These are phyloP conservation scores for Rhizopogon salebrosus DNA, from an alignment of 768 basidiomycete species.

Conservation along the genomic window DNA sequence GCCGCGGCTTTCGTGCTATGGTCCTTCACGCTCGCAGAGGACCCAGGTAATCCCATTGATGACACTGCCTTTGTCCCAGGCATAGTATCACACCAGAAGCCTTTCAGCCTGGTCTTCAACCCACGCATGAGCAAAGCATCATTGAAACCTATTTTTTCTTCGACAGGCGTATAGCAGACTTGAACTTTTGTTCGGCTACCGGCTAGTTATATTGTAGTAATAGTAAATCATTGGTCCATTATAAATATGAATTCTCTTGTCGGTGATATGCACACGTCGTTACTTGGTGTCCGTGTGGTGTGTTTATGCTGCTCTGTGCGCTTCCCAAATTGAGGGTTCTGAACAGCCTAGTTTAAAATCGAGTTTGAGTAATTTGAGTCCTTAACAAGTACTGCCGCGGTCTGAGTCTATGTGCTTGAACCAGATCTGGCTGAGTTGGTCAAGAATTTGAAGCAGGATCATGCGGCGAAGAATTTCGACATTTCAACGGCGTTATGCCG, in stretches of 20 bases:
- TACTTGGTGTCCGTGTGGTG: too few species aligned
- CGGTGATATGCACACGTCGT: too few species aligned
- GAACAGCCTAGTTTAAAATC: too few species aligned
- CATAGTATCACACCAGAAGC: conserved; percentile 57
- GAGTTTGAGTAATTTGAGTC: too few species aligned
- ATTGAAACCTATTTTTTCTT: conserved; percentile 1
- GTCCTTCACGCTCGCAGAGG: conserved; percentile 50
- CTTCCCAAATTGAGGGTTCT: too few species aligned
- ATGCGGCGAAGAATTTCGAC: too few species aligned
- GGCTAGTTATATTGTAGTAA: not conserved
- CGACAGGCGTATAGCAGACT: not conserved
- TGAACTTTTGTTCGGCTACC: not conserved
- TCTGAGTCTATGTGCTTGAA: too few species aligned
- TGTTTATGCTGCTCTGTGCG: too few species aligned
- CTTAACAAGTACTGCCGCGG: too few species aligned
- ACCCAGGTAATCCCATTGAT: conserved; percentile 51
- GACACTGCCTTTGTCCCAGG: conserved; percentile 56
- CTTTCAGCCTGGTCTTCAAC: conserved; percentile 53
- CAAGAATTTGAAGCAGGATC: too few species aligned
- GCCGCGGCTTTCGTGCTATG: conserved; percentile 60
- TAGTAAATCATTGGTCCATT: not conserved
- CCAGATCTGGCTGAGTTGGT: too few species aligned
- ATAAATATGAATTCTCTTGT: not conserved
- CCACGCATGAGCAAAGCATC: conserved; percentile 30
- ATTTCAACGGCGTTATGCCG: too few species aligned